Evolutionary conservation across 1,284 basidiomycete species (phyloP).

Genomic region (Pterulicium gracile): DNA sequence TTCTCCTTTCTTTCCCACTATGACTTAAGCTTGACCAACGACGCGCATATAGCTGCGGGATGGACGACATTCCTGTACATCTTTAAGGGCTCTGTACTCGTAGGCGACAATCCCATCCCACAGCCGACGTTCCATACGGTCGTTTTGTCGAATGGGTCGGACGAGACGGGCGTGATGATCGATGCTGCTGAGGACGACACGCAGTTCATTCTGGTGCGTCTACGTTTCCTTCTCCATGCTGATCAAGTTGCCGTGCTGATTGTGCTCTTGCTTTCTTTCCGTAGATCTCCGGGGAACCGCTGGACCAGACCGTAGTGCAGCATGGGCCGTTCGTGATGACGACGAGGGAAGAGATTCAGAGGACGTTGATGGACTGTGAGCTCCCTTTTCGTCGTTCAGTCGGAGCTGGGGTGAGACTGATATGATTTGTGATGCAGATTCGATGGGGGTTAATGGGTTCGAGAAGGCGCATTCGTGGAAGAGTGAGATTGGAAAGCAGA

Average conservation of each 20-base stretch:
- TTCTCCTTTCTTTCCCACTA: too few relatives aligned
- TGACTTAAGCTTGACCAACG: neutral
- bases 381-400: constrained; percentile 6
- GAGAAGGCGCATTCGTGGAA: constrained; percentile 86
- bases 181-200: constrained; percentile 49
- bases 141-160: constrained; percentile 49
- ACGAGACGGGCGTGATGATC: constrained; percentile 54
- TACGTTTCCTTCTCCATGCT: constrained; percentile 8
- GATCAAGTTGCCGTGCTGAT: neutral
- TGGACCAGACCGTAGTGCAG: constrained; percentile 83
- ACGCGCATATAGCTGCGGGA: constrained; percentile 37
- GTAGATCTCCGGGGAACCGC: constrained; percentile 77
- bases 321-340: constrained; percentile 88
- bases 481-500: constrained; percentile 61
- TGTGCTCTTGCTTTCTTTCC: neutral
- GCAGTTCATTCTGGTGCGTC: constrained; percentile 56
- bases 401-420: neutral
- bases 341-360: constrained; percentile 66
- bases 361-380: constrained; percentile 77
- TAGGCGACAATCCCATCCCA: constrained; percentile 41
- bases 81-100: constrained; percentile 51
- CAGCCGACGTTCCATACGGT: constrained; percentile 68
- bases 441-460: constrained; percentile 75
- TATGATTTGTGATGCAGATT: constrained; percentile 33
- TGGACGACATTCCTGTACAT: constrained; percentile 82